Percentiles rank a stretch among this genome's conserved stretches.
phyloP scores from a whole-genome alignment of 2,329 filamentous ascomycete genomes.

The Paracoccidioides brasiliensis region DNA sequence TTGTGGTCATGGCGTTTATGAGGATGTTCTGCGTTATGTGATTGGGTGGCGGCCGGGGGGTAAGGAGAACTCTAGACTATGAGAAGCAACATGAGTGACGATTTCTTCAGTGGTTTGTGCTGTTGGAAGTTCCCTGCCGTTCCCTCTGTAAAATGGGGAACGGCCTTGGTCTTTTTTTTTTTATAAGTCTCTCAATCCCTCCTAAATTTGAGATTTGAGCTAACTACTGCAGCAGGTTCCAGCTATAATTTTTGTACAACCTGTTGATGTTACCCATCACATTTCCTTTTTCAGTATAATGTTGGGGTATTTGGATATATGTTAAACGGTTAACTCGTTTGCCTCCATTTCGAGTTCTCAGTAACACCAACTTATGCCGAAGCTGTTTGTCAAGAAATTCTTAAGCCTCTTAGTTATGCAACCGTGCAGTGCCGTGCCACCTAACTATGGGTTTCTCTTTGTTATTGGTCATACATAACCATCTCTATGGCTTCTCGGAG shows the following conservation, averaged over 20 bases:
- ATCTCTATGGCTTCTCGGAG: not conserved
- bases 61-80: slow-evolving; percentile 2
- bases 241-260: slow-evolving; percentile 6
- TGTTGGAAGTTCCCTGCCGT: slow-evolving; percentile 1
- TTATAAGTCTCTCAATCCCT: slow-evolving; percentile 24
- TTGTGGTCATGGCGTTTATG: slow-evolving; percentile 6
- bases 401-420: not conserved
- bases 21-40: slow-evolving; percentile 6
- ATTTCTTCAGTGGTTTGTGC: slow-evolving; percentile 2
- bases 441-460: not conserved
- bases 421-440: too few species aligned
- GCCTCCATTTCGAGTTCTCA: not conserved
- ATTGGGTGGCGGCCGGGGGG: slow-evolving; percentile 1
- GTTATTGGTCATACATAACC: not conserved
- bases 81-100: slow-evolving; percentile 10
- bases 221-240: slow-evolving; percentile 19
- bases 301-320: not conserved
- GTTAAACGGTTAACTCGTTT: not conserved
- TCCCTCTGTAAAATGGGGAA: slow-evolving; percentile 13
- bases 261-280: slow-evolving; percentile 3
- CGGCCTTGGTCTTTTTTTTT: slow-evolving; percentile 25
- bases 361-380: not conserved
- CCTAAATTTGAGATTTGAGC: slow-evolving; percentile 8
- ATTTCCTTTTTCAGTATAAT: not conserved
- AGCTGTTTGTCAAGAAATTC: not conserved